Evolutionary conservation across 306 rosid species (phyloP).

Genomic region (Lotus japonicus): DNA sequence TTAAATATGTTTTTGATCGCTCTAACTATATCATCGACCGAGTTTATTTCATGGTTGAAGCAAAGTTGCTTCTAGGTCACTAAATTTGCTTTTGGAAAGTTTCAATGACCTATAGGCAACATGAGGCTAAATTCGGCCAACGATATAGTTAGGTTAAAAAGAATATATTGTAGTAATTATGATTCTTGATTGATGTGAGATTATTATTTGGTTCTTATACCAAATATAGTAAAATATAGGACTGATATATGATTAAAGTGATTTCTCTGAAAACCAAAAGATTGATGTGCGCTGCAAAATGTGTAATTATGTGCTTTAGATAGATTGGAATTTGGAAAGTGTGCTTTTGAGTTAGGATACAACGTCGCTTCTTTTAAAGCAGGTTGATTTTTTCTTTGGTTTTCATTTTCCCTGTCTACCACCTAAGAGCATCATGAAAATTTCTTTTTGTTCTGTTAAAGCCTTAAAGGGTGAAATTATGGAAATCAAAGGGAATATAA

Average conservation of each 20-base stretch:
- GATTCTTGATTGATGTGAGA: too few species aligned
- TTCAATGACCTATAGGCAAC: too few species aligned
- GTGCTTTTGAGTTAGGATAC: conserved; percentile 13
- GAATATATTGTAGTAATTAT: too few species aligned
- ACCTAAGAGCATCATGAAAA: conserved; percentile 36
- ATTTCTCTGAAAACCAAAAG: conserved; percentile 22
- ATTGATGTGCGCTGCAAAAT: background rate
- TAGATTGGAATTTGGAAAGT: conserved; percentile 15
- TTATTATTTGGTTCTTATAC: too few species aligned
- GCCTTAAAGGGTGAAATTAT: conserved; percentile 31
- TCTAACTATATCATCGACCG: too few species aligned
- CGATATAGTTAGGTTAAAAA: too few species aligned
- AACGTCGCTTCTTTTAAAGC: conserved; percentile 15
- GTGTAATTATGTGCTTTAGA: background rate
- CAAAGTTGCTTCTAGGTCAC: too few species aligned
- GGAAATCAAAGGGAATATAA: conserved; percentile 31
- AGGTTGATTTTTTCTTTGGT: conserved; percentile 12
- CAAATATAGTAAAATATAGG: too few species aligned
- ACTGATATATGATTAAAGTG: background rate
- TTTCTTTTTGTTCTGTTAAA: conserved; percentile 19
- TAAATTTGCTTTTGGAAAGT: too few species aligned
- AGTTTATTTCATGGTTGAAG: too few species aligned
- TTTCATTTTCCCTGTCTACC: conserved; percentile 30
- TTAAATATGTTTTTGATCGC: too few species aligned
- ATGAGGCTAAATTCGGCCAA: too few species aligned